Percentiles rank a stretch among this genome's conserved stretches.
Conservation (phyloP, 73 alveolate genomes). For the Paramecium biaurelia region DNA sequence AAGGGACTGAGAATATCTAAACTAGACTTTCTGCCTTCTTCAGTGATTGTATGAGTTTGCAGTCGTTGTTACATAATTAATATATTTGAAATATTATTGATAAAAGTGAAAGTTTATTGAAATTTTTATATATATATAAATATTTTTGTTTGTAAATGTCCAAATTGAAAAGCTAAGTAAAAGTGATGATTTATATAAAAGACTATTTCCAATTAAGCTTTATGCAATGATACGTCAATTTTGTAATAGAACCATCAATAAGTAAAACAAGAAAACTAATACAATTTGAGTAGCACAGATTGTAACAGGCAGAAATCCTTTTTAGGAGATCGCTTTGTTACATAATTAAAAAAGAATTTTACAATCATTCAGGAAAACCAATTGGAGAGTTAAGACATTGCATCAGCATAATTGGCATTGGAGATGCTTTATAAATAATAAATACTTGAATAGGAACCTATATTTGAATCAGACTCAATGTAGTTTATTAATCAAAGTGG, state of each 20-base stretch:
- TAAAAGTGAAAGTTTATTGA: not conserved
- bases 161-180: not conserved
- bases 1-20: not conserved
- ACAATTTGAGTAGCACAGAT: not conserved
- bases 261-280: not conserved
- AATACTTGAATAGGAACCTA: constrained; percentile 1
- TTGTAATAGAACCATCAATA: not conserved
- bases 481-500: not conserved
- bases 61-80: not conserved
- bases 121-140: not conserved
- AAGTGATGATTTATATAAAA: not conserved
- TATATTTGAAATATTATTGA: not conserved
- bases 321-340: constrained; percentile 22
- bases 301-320: not conserved
- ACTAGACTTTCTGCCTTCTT: not conserved
- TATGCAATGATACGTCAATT: not conserved
- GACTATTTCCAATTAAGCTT: not conserved
- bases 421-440: constrained; percentile 28
- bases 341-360: not conserved
- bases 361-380: not conserved
- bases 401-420: not conserved
- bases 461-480: not conserved
- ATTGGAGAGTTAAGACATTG: not conserved
- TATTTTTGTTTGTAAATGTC: not conserved
- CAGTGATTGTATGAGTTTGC: not conserved